Percentiles rank a stretch among this genome's conserved stretches.
Conservation (phyloP, 139 green algal species). For the Protoeuglena noctilucae region DNA sequence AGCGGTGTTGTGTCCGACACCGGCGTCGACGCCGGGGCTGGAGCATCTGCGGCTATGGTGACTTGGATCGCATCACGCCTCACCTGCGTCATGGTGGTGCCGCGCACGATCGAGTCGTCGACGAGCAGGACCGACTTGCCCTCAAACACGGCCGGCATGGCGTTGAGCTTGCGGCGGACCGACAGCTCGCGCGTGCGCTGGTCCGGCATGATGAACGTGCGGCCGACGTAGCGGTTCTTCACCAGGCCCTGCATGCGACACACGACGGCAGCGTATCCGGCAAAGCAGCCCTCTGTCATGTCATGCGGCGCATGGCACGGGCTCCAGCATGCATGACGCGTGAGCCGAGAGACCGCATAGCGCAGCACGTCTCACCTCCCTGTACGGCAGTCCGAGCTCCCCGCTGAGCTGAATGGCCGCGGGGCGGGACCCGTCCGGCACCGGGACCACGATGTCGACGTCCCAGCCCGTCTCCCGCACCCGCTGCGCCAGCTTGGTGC, state of each 20-base stretch:
- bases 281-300: no score
- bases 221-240: conserved; percentile 77
- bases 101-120: conserved; percentile 96
- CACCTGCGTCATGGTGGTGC: conserved; percentile 76
- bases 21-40: no score
- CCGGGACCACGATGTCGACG: conserved; percentile 84
- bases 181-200: conserved; percentile 73
- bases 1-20: no score
- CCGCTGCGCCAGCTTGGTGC: conserved; percentile 48
- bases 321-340: no score
- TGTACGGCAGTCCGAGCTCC: conserved; percentile 77
- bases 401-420: conserved; percentile 71
- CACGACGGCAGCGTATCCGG: no score
- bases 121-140: conserved; percentile 90
- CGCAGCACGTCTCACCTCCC: no score
- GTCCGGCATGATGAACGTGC: conserved; percentile 99
- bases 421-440: conserved; percentile 76
- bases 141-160: conserved; percentile 82
- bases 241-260: conserved; percentile 11
- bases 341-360: no score
- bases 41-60: no score
- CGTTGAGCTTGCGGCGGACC: conserved; percentile 92
- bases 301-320: no score
- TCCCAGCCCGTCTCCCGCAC: conserved; percentile 63
- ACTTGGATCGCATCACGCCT: no score